Conservation (phyloP, 129 eudicot species). For the Solidago caesia region DNA sequence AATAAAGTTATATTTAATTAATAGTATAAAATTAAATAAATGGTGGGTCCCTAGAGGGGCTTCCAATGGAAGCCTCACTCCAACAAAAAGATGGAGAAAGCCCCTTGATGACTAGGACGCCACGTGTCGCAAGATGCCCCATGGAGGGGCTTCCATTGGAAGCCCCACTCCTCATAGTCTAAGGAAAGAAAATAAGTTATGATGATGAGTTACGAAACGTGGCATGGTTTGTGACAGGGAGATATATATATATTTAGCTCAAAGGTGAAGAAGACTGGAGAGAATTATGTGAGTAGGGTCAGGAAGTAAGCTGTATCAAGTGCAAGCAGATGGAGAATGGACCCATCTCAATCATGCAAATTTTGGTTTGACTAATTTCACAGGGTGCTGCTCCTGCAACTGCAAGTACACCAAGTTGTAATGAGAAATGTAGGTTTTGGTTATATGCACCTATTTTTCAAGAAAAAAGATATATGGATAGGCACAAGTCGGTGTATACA, state of each 20-base stretch:
- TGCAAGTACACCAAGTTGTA: constrained; percentile 1
- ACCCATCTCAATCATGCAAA: constrained; percentile 19
- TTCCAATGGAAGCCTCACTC: no score
- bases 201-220: constrained; percentile 4
- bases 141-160: no score
- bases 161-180: no score
- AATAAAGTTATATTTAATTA: no score
- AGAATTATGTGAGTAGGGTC: constrained; percentile 23
- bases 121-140: no score
- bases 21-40: no score
- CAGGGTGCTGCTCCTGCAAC: not conserved
- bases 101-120: no score
- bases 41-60: no score
- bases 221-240: constrained; percentile 25
- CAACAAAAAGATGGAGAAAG: no score
- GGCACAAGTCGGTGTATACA: not conserved
- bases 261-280: not conserved
- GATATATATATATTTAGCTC: not conserved
- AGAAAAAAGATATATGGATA: constrained; percentile 3
- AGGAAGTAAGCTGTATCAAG: constrained; percentile 4
- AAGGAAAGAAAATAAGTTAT: not conserved
- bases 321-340: constrained; percentile 25
- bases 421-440: not conserved
- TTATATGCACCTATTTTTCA: not conserved
- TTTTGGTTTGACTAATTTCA: constrained; percentile 16